These are phyloP conservation scores for Neonectria faginata DNA, from an alignment of 2,329 filamentous ascomycete genomes.

Conservation along the genomic window DNA sequence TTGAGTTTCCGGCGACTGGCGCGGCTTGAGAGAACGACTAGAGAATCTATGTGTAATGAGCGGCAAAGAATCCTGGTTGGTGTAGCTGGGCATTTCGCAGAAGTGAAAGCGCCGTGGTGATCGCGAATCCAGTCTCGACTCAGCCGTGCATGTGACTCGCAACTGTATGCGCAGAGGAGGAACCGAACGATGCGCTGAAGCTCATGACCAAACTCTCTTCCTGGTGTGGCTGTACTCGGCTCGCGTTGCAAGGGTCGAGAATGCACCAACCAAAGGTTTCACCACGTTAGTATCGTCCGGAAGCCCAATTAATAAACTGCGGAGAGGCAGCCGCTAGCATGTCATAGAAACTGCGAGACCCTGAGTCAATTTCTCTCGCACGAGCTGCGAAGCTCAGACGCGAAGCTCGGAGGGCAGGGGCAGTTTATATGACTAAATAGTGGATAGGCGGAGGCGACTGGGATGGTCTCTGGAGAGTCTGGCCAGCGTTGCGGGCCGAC, in stretches of 20 bases:
- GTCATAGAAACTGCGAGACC: not conserved
- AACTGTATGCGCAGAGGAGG: not conserved
- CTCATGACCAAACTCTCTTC: not conserved
- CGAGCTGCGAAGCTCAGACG: slow-evolving; percentile 9
- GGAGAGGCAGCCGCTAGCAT: not conserved
- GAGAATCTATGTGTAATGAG: not conserved
- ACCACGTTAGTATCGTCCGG: not conserved
- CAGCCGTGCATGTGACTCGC: not conserved
- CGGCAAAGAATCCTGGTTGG: not conserved
- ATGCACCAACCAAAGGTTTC: not conserved
- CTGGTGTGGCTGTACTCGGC: not conserved
- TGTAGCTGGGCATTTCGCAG: not conserved
- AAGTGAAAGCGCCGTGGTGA: not conserved
- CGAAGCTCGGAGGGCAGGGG: slow-evolving; percentile 10
- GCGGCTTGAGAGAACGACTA: not conserved
- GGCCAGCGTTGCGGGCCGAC: slow-evolving; percentile 18
- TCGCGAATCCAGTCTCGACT: not conserved
- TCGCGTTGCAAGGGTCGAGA: not conserved
- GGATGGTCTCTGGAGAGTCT: slow-evolving; percentile 13
- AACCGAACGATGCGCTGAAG: not conserved
- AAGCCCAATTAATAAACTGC: not conserved
- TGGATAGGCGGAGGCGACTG: slow-evolving; percentile 13
- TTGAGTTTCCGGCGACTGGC: not conserved
- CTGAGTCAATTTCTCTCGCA: slow-evolving; percentile 17
- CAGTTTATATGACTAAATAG: slow-evolving; percentile 31